Evolutionary conservation across 2,329 filamentous ascomycete species (phyloP), one percentile per base, ranked within the genome.

Genomic region (Akanthomyces muscarius): DNA sequence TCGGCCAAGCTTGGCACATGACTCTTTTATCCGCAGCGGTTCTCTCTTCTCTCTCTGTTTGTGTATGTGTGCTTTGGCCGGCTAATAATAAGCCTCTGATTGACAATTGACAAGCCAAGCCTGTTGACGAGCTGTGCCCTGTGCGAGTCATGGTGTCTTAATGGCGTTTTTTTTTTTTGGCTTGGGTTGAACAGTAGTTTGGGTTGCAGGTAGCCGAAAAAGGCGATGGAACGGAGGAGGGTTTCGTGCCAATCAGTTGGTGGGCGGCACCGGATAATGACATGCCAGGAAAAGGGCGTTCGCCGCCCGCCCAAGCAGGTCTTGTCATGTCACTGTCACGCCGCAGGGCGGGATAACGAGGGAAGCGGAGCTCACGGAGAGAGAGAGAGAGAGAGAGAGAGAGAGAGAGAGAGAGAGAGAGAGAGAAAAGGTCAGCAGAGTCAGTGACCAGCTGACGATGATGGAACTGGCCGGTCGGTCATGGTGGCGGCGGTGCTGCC

Each of bases 381-480:
- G 7, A 11, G 33, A 10, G 2, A 36, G 33, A 36, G 10, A 36
- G 5, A 36, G 41, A 28, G 11, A 13, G 5, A 50, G 16, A 33
- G n/a, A n/a, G 5, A 1, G 33, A 4, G 7, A 11, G 33, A 10
- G 2, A 36, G 33, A 36, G 10, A 36, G 5, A 36, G 41, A 28
- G 11, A 13, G 5, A 50, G 16, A 33, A 42, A 44, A 30, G 53
- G 53, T 56, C 53, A 56, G 41, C 53, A 56, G 53, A 55, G 21
- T 18, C 41, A 38, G 53, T 56, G 53, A 11, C 53, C 53, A 56
- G 53, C 53, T 53, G 51, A 53, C 25, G 33, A 25, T 53, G n/a
- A 18, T 25, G n/a, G 48, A 28, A 25, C 45, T 25, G 30, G 28
- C 28, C 16, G 45, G 45, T 28, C 33, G 21, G 45, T 28, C 21